Evolutionary conservation across 306 rosid genomes (phyloP), one percentile per base, ranked within the genome.

Genomic region (Trifolium pratense): DNA sequence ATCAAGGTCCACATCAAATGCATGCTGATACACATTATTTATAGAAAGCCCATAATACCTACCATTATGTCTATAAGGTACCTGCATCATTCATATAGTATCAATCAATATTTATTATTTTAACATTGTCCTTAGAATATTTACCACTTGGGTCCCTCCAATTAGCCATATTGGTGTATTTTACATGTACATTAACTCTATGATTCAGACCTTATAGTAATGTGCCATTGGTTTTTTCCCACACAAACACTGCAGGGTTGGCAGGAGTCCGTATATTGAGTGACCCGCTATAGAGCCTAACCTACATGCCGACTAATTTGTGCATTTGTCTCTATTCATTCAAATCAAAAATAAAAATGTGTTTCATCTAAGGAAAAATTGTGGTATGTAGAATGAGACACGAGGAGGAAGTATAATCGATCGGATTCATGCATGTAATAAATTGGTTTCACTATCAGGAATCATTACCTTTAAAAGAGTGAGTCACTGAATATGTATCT

Each of bases 401-500:
- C 2, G 64, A 15, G 13, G 64, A 15, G 13, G 48, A 29, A 57
- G 60, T 43, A 21, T 21, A 6, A 70, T 46, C 1, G 17, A 46
- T 77, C 18, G 31, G 31, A 77, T 32, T 59, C 34, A 12, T 10
- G 53, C 11, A 9, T 59, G 36, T 43, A 73, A 79, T 79, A 60
- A 67, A 49, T 62, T 15, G 51, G 49, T 13, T 32, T 70, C 70
- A 75, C 58, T 70, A 31, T 70, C 69, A 63, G 69, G 45, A 74
- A 80, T 80, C 13, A 74, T 80, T 73, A 80, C 53, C 16, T 6
- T 74, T 15, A 68, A 61, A 79, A 32, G 64, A 52, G 49, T 31
- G 66, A 68, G 12, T 74, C 65, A 53, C 77, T 69, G 77, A 80
- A 56, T 70, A 64, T 75, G 57, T 75, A 75, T 75, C 84, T 70